Evolutionary conservation across 192 early-diverging fungal genomes (phyloP), one percentile per base, ranked within the genome.

Genomic region (Backusella morwellensis): DNA sequence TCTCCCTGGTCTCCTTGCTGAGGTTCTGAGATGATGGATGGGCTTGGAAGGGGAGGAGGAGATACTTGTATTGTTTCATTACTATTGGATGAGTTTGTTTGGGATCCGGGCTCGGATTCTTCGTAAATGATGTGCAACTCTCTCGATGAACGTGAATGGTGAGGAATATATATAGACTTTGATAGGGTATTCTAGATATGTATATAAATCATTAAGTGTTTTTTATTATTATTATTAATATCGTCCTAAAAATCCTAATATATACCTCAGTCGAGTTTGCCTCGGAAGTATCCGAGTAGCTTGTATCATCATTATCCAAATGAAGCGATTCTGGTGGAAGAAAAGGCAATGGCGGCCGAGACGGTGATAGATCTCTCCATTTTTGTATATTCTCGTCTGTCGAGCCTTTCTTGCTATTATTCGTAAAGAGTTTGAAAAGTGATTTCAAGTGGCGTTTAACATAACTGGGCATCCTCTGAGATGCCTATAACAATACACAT

Each of bases 401-500:
- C 23, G 21, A 12, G 21, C 12, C 12, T 63, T 26, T 59, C 11
- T 23, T 59, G 2, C 23, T 26, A 26, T 26, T 59, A 9, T 59
- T 59, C 0, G 3, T 63, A 63, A 63, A 63, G 21, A 29, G 11
- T 29, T 63, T 63, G 9, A 21, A 4, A 4, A 63, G 56, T 29
- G n/a, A 29, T 29, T 63, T 63, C 3, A 29, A 29, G 56, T 63
- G 23, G 56, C 12, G 9, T 63, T 63, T 26, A 63, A 14, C 56
- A 63, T 63, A 3, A 63, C 11, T 63, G 23, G 56, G 56, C 56
- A 63, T 63, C 56, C 56, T 63, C 56, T 29, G 26, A 63, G 56
- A 63, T 63, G 56, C 56, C 56, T 63, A 29, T 63, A 63, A 63
- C 26, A 29, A 63, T 63, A 63, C n/a, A 63, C 56, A 63, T 63